phyloP scores from a whole-genome alignment of 2,329 filamentous ascomycete genomes.

The Ambrosiella cleistominuta region DNA sequence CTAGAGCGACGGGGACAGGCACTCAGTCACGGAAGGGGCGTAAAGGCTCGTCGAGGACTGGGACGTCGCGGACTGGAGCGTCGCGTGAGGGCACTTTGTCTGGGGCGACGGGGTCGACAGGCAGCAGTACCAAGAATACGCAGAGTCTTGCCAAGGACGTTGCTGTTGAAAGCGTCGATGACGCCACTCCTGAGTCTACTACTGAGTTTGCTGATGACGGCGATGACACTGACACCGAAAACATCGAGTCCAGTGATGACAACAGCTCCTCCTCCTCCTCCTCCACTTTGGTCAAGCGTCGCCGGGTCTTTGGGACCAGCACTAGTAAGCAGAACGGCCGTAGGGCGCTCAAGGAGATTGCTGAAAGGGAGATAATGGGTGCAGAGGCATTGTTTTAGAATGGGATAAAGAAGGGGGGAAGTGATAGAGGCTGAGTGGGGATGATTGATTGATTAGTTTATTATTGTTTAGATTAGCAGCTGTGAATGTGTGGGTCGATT shows the following conservation, averaged over 20 bases:
- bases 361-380: not conserved
- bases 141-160: not conserved
- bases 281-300: slow-evolving; percentile 1
- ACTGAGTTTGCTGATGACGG: not conserved
- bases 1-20: not conserved
- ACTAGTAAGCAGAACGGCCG: slow-evolving; percentile 4
- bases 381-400: not conserved
- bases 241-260: not conserved
- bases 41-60: not conserved
- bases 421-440: too few relatives aligned
- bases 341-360: not conserved
- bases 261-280: not conserved
- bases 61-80: not conserved
- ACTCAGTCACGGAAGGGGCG: not conserved
- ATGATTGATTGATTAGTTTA: too few relatives aligned
- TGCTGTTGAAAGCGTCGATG: not conserved
- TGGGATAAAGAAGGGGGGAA: too few relatives aligned
- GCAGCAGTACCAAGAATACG: not conserved
- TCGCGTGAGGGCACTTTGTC: too few relatives aligned
- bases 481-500: too few relatives aligned
- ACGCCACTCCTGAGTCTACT: not conserved
- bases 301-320: slow-evolving; percentile 2
- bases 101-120: not conserved
- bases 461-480: too few relatives aligned
- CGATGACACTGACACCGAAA: not conserved